Evolutionary conservation across 2,329 filamentous ascomycete species (phyloP).

Genomic region (Fusarium pseudoanthophilum): DNA sequence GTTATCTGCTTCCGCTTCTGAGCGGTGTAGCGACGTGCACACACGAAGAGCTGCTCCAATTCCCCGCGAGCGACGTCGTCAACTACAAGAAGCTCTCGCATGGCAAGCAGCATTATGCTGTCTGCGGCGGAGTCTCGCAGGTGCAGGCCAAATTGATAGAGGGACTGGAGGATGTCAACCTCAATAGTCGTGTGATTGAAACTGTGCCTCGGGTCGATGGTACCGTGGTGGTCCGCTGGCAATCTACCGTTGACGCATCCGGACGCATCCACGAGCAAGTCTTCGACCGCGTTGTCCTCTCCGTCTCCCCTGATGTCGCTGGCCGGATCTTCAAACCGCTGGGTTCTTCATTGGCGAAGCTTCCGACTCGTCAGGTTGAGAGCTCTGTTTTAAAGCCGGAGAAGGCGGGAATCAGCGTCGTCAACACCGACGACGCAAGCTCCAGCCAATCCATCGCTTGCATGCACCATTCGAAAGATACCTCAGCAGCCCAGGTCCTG

Average conservation of each 20-base stretch:
- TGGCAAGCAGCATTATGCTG: conserved; percentile 61
- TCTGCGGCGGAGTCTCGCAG: conserved; percentile 59
- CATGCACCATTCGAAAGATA: conserved; percentile 43
- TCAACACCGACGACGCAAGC: conserved; percentile 14
- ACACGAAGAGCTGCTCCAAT: conserved; percentile 60
- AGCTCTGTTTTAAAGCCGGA: conserved; percentile 55
- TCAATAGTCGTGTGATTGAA: conserved; percentile 52
- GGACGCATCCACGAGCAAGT: conserved; percentile 43
- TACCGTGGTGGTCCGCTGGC: conserved; percentile 51
- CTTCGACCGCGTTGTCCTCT: conserved; percentile 65
- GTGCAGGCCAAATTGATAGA: conserved; percentile 59
- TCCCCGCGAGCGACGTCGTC: conserved; percentile 64
- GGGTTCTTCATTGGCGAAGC: conserved; percentile 49
- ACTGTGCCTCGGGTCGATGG: conserved; percentile 44
- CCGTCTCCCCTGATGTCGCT: conserved; percentile 65
- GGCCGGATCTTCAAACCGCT: conserved; percentile 59
- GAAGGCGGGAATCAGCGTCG: background rate
- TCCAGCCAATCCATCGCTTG: conserved; percentile 30
- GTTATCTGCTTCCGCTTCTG: conserved; percentile 66
- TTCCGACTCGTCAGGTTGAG: conserved; percentile 61
- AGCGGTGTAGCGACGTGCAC: conserved; percentile 66
- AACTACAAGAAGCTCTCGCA: conserved; percentile 61
- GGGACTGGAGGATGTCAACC: conserved; percentile 53
- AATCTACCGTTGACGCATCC: conserved; percentile 25
- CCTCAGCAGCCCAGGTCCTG: conserved; percentile 47